A percentile compares a stretch with the other conserved stretches of the same genome.
Conservation (phyloP, 2,329 filamentous ascomycete species). For the Fusarium sacchari region DNA sequence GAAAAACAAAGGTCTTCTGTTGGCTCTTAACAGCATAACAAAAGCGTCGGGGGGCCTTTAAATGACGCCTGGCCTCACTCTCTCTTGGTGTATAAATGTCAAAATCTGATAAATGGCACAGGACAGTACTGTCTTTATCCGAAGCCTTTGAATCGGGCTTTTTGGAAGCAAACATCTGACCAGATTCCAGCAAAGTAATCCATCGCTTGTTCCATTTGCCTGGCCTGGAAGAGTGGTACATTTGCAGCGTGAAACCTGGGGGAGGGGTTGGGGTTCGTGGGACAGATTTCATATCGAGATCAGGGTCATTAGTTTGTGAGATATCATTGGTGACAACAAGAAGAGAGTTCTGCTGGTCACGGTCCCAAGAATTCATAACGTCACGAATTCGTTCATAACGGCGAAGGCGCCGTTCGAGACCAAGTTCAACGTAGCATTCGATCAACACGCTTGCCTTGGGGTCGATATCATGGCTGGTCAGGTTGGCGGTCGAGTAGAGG, state of each 20-base stretch:
- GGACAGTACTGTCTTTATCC: constrained; percentile 73
- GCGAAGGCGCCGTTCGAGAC: constrained; percentile 83
- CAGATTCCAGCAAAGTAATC: constrained; percentile 77
- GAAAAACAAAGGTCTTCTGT: constrained; percentile 85
- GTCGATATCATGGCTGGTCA: constrained; percentile 72
- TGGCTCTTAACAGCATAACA: constrained; percentile 94
- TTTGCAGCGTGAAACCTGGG: constrained; percentile 71
- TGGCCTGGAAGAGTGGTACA: constrained; percentile 83
- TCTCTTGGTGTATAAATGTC: constrained; percentile 86
- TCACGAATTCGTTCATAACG: constrained; percentile 88
- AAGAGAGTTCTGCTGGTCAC: constrained; percentile 79
- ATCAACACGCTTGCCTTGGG: constrained; percentile 75
- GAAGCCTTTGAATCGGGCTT: constrained; percentile 67
- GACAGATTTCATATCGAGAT: constrained; percentile 73
- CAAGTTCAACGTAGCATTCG: constrained; percentile 79
- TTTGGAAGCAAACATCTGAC: constrained; percentile 78
- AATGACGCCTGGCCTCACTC: constrained; percentile 71
- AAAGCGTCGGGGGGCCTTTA: constrained; percentile 85
- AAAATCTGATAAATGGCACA: constrained; percentile 91
- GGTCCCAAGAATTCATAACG: constrained; percentile 92
- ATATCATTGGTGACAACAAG: constrained; percentile 70
- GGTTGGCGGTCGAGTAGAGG: constrained; percentile 71
- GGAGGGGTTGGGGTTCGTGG: constrained; percentile 69
- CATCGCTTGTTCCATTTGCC: constrained; percentile 91
- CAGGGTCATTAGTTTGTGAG: constrained; percentile 63